phyloP scores from a whole-genome alignment of 257 asterid species.

The Solanum phureja region DNA sequence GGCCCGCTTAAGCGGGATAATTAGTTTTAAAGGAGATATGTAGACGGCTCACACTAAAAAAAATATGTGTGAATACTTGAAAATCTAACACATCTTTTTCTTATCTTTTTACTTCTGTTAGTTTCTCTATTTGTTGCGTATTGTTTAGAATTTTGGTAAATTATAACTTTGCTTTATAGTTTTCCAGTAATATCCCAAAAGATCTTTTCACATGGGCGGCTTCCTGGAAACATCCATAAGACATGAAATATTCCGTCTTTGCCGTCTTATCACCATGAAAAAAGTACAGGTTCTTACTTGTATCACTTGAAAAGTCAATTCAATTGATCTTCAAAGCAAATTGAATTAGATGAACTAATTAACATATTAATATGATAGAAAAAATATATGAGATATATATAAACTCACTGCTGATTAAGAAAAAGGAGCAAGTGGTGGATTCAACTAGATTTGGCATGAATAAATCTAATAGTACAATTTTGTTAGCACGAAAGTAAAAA shows the following conservation, averaged over 20 bases:
- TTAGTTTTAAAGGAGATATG: background rate
- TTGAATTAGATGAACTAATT: too few species aligned
- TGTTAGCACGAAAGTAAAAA: background rate
- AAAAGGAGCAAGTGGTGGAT: background rate
- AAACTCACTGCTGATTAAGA: background rate
- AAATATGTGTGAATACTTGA: background rate
- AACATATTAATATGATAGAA: background rate
- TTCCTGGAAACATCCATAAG: background rate
- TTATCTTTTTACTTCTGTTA: background rate
- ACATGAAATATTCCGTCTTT: background rate
- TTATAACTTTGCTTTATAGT: background rate
- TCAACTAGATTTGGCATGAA: background rate
- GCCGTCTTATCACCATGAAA: background rate
- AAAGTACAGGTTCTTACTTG: background rate
- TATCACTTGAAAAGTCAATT: background rate
- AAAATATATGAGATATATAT: background rate
- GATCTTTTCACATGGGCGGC: background rate
- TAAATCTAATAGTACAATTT: background rate
- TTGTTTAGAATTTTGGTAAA: background rate
- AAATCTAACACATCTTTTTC: background rate
- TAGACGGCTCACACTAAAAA: background rate
- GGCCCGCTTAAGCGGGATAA: background rate
- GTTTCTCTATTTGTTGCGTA: background rate
- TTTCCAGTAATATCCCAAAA: background rate
- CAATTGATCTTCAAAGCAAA: background rate